Percentiles rank a stretch among this genome's conserved stretches.
Conservation (phyloP, 1,139 yeast genomes). For the Hyphopichia wangnamkhiaoensis region DNA sequence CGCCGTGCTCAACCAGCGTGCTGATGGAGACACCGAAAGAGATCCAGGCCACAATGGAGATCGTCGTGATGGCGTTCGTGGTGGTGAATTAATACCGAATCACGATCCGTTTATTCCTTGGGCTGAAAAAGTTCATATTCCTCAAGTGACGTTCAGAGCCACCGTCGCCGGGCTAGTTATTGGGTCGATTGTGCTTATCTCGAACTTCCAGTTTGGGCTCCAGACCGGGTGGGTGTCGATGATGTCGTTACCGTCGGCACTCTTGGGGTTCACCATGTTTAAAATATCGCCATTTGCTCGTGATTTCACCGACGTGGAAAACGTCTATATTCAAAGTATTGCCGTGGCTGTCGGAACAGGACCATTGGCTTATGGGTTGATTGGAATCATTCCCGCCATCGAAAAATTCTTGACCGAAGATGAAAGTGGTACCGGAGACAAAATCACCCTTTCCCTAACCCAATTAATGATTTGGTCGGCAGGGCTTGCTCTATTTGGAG, state of each 20-base stretch:
- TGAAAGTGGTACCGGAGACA: constrained; percentile 66
- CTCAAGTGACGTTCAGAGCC: constrained; percentile 73
- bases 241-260: constrained; percentile 98
- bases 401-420: constrained; percentile 79
- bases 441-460: constrained; percentile 35
- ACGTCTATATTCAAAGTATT: constrained; percentile 86
- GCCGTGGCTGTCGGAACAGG: constrained; percentile 98
- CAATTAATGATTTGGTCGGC: constrained; percentile 78
- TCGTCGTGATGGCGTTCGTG: not conserved
- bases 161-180: constrained; percentile 72
- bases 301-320: constrained; percentile 84
- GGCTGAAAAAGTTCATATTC: constrained; percentile 38
- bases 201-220: constrained; percentile 93
- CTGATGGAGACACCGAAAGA: too few species aligned
- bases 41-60: not conserved
- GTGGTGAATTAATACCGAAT: not conserved
- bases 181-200: constrained; percentile 78
- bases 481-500: constrained; percentile 91
- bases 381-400: constrained; percentile 96
- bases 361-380: constrained; percentile 90
- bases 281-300: constrained; percentile 49
- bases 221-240: constrained; percentile 99
- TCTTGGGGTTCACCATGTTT: constrained; percentile 82
- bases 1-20: not conserved
- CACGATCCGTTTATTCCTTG: constrained; percentile 12